Base-by-base conservation (phyloP, 2,329 filamentous ascomycete species). In the Beauveria sp. region DNA sequence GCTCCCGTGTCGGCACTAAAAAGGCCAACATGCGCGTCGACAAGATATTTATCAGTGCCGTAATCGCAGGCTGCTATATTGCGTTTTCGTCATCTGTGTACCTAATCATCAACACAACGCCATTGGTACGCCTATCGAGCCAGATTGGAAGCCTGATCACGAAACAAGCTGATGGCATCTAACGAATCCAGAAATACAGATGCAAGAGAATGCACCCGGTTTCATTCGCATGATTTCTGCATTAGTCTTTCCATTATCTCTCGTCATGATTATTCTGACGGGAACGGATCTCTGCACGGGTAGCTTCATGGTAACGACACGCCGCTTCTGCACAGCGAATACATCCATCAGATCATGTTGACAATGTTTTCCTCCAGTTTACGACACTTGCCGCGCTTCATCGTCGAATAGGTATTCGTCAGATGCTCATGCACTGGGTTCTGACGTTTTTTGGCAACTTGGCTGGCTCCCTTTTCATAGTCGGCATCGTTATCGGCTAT, bases 1-100 rank as follows among this genome's bases (percentile, higher is more conserved):
- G 81, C 61, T 77, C 76, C 1, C 75, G 79, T 12, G 74, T 78
- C n/a, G 82, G 81, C 5, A 73, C 73, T 28, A 74, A 74, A 58
- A 84, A 84, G 67, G 79, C 79, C 10, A 75, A 79, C 60, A 83
- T 80, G 78, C 74, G 79, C 10, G 70, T 78, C 4, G 77, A 81
- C 66, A 83, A 83, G 64, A 72, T 82, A 46, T 82, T 83, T 65
- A 66, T 81, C 51, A 81, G 78, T 63, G 71, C 77, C 4, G 74
- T 83, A 46, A 78, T 80, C 51, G 80, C 80, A 5, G 82, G 82
- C 0, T 77, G 76, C 60, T 69, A 84, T 6, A 70, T 84, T 1
- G 74, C 78, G 2, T 83, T 85, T 64, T 81, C 77, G 5, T 79
- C 77, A 47, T 80, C 77, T 0, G 75, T 78, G 2, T 68, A 72